Base-by-base conservation (phyloP, 306 rosid species). In the Inga leiocalycina region DNA sequence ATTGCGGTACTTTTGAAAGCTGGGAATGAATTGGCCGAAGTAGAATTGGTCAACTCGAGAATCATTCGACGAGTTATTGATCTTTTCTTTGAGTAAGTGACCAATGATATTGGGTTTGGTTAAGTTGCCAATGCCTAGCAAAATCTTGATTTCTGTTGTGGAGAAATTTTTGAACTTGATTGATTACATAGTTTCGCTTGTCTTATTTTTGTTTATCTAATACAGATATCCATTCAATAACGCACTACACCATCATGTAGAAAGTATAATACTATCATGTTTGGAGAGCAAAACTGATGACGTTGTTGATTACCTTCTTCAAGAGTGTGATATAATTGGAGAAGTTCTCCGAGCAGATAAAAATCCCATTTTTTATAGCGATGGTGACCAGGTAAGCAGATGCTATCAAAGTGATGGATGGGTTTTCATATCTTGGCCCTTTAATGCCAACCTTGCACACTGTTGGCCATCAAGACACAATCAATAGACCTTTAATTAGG, bases 211-310 rank as follows among this genome's bases (percentile, higher is more conserved):
- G 56, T 51, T 67, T 34, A 69, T 81, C 82, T 83, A 44, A 70
- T 91, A 87, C 95, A 97, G 99, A 92, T 97, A 94, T 87, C 97
- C 97, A 5, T 94, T 86, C 89, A 97, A 97, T 86, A 97, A 92
- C 59, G 79, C 92, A 19, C 75, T 97, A 82, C 99, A 97, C 77
- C 99, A 94, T 88, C 99, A 94, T 84, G 93, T 92, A 71, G 98
- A 97, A 81, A 97, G 96, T 86, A 93, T 94, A 71, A 81, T 94
- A 76, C 54, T 90, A 45, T 94, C 97, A 35, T 94, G 97, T 82
- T 91, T 94, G 91, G 99, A 92, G 80, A 94, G 99, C 83, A 92
- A 89, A 93, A 85, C 79, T 51, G 93, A 92, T 77, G 85, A 80
- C 46, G 78, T 92, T 75, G 91, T 89, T 77, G 89, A 88, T 80